Percentiles rank a stretch among this genome's conserved stretches.
Evolutionary conservation across 2,329 filamentous ascomycete species (phyloP).

Genomic region (Sarocladiaceae sp.): DNA sequence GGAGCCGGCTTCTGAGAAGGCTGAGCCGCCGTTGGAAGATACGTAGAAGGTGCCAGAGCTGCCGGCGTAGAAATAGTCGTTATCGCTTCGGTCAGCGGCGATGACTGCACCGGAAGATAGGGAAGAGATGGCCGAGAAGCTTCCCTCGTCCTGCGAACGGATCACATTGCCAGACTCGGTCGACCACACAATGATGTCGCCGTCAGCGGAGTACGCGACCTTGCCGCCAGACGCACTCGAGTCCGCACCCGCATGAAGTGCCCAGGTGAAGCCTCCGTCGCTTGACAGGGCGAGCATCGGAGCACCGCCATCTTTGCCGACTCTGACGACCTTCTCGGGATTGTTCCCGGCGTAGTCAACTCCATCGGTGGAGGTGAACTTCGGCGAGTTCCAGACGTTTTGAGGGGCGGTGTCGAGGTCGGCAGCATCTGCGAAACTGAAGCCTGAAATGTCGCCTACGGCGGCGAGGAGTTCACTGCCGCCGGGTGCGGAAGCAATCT

Average conservation of each 20-base stretch:
- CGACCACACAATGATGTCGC: conserved; percentile 45
- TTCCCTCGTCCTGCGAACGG: conserved; percentile 33
- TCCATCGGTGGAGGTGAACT: conserved; percentile 38
- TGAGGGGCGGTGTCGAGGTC: conserved; percentile 37
- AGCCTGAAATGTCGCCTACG: conserved; percentile 48
- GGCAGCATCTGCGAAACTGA: conserved; percentile 36
- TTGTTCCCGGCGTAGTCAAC: conserved; percentile 26
- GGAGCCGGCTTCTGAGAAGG: conserved; percentile 34
- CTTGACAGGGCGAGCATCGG: conserved; percentile 43
- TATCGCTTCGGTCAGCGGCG: conserved; percentile 50
- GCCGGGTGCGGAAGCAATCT: conserved; percentile 42
- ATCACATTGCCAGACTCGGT: conserved; percentile 35
- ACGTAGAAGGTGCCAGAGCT: conserved; percentile 44
- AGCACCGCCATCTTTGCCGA: conserved; percentile 39
- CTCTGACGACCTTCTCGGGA: conserved; percentile 30
- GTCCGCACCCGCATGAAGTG: conserved; percentile 40
- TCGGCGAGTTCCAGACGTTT: conserved; percentile 41
- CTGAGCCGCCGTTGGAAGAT: conserved; percentile 42
- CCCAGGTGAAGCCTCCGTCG: conserved; percentile 49
- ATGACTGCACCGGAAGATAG: conserved; percentile 43
- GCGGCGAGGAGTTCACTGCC: conserved; percentile 48
- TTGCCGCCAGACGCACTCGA: conserved; percentile 37
- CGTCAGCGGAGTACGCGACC: conserved; percentile 47
- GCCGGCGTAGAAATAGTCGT: conserved; percentile 48
- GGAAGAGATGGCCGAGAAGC: conserved; percentile 40